These are phyloP conservation scores for Intubia oerlemansii DNA, from an alignment of 2,329 filamentous ascomycete genomes.

Conservation along the genomic window DNA sequence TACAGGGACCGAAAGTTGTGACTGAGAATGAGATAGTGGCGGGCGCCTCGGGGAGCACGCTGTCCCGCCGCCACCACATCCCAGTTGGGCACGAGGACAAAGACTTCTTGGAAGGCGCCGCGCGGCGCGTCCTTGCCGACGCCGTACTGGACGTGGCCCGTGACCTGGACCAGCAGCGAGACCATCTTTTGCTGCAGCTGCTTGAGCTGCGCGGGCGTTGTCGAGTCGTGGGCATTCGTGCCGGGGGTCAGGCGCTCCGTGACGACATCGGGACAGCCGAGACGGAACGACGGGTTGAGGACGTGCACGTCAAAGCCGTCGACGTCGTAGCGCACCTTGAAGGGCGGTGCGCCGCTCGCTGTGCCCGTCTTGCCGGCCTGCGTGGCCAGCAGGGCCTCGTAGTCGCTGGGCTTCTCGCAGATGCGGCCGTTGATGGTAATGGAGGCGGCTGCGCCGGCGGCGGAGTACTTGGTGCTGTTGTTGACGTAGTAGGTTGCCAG, in stretches of 20 bases:
- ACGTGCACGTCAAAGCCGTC: constrained; percentile 61
- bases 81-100: constrained; percentile 64
- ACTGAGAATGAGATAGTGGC: constrained; percentile 45
- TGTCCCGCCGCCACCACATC: constrained; percentile 23
- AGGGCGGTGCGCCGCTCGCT: background rate
- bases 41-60: constrained; percentile 29
- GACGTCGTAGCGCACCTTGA: constrained; percentile 41
- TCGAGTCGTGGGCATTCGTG: constrained; percentile 6
- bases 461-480: constrained; percentile 26
- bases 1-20: constrained; percentile 27
- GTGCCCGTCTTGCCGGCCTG: constrained; percentile 23
- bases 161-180: constrained; percentile 51
- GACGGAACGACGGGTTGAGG: constrained; percentile 44
- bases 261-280: constrained; percentile 29
- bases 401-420: constrained; percentile 37
- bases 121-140: constrained; percentile 38
- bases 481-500: constrained; percentile 53
- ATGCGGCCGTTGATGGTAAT: constrained; percentile 65
- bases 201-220: constrained; percentile 12
- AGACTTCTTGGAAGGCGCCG: constrained; percentile 57
- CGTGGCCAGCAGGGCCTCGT: constrained; percentile 45
- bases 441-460: constrained; percentile 32
- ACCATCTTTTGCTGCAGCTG: constrained; percentile 34
- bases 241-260: constrained; percentile 9
- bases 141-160: constrained; percentile 49